These are phyloP conservation scores for Chionographis japonica DNA, from an alignment of 106 monocot genomes.

Conservation along the genomic window DNA sequence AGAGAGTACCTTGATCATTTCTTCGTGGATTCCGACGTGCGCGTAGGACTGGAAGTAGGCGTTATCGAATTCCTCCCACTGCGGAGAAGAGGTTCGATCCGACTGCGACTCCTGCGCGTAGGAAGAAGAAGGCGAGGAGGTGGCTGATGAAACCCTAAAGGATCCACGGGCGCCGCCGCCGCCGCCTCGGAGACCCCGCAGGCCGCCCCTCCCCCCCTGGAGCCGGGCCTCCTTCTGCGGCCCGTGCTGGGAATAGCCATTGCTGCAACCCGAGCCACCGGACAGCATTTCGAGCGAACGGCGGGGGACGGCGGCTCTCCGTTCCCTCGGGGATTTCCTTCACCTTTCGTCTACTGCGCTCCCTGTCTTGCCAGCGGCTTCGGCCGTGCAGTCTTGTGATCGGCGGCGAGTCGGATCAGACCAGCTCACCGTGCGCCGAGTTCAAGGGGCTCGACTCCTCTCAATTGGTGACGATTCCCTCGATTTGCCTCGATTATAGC, in stretches of 20 bases:
- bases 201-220: constrained; percentile 2
- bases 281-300: not conserved
- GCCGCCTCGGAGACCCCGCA: constrained; percentile 4
- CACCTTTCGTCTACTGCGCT: too few species aligned
- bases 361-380: too few species aligned
- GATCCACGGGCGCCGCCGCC: constrained; percentile 22
- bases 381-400: too few species aligned
- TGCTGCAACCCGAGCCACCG: constrained; percentile 19
- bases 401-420: too few species aligned
- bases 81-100: constrained; percentile 18
- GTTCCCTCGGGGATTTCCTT: too few species aligned
- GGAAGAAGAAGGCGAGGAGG: not conserved
- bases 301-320: too few species aligned
- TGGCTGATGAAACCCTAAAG: constrained; percentile 10
- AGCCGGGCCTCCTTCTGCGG: constrained; percentile 7
- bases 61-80: constrained; percentile 53
- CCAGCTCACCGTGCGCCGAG: too few species aligned
- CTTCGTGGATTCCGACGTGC: constrained; percentile 87
- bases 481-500: too few species aligned
- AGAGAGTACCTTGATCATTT: constrained; percentile 84
- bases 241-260: constrained; percentile 13
- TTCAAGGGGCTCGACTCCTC: too few species aligned
- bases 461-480: too few species aligned
- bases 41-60: constrained; percentile 89
- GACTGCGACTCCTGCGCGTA: not conserved